phyloP scores from a whole-genome alignment of 2,329 filamentous ascomycete species.

The Clathrospora elynae region DNA sequence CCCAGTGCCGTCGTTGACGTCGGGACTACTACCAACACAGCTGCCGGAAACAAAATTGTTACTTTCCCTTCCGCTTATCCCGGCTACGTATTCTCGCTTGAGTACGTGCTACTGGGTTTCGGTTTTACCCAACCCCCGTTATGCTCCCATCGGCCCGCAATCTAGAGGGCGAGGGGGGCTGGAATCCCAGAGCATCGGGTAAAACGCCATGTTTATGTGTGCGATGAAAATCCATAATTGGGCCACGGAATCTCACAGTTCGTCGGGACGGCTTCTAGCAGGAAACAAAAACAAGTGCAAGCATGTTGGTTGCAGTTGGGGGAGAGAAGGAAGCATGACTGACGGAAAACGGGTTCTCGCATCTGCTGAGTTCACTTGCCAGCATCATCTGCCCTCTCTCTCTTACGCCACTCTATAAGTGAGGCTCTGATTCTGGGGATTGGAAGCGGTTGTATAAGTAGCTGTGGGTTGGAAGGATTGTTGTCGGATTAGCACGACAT shows the following conservation, averaged over 20 bases:
- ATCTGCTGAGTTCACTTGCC: conserved; percentile 18
- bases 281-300: no score
- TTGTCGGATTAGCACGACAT: no score
- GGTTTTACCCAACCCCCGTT: no score
- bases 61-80: no score
- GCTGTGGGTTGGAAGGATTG: conserved; percentile 1
- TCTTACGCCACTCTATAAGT: no score
- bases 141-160: conserved; percentile 16
- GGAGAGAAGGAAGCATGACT: conserved; percentile 29
- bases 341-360: conserved; percentile 24
- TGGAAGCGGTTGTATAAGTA: conserved; percentile 18
- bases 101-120: no score
- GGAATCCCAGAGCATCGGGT: conserved; percentile 19
- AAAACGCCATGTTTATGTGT: conserved; percentile 4
- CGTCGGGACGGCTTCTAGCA: conserved; percentile 24
- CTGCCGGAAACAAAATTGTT: no score
- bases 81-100: no score
- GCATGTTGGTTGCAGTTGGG: conserved; percentile 17
- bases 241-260: conserved; percentile 21
- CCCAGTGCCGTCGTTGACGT: conserved; percentile 2
- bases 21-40: neutral
- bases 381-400: conserved; percentile 7
- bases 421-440: conserved; percentile 8
- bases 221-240: conserved; percentile 23
- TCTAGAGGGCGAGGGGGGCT: conserved; percentile 10